Conservation (phyloP, 2,329 filamentous ascomycete species). For the Colletotrichum godetiae region DNA sequence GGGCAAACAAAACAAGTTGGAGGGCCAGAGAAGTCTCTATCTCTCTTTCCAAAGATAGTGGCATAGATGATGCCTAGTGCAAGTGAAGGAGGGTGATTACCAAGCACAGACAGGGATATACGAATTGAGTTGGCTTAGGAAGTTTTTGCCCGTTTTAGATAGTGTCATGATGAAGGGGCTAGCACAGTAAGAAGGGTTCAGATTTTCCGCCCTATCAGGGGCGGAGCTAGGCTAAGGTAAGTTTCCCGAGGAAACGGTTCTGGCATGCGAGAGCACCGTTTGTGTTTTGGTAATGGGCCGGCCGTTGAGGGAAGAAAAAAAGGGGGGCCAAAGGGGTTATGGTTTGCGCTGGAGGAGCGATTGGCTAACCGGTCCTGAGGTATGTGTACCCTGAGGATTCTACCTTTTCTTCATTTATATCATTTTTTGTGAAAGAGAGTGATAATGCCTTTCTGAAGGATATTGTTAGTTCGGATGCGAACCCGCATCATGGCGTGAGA, state of each 20-base stretch:
- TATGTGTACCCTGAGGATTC: not conserved
- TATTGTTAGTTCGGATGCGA: too few relatives aligned
- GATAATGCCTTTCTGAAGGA: not conserved
- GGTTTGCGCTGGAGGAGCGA: too few relatives aligned
- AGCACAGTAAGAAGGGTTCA: not conserved
- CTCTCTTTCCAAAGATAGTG: too few relatives aligned
- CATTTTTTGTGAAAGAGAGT: not conserved
- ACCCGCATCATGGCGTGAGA: not conserved
- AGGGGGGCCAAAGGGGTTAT: not conserved
- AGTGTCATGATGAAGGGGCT: not conserved
- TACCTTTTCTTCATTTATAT: not conserved
- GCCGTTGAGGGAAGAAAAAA: not conserved
- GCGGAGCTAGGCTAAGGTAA: not conserved
- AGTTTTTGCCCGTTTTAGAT: conserved; percentile 21
- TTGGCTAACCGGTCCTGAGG: too few relatives aligned
- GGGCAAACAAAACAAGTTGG: not conserved
- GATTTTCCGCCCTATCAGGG: not conserved
- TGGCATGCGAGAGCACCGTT: not conserved
- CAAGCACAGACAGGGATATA: not conserved
- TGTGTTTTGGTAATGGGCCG: not conserved
- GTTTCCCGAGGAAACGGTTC: conserved; percentile 1
- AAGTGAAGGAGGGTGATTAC: conserved; percentile 1
- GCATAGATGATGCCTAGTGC: not conserved
- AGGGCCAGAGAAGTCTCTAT: not conserved
- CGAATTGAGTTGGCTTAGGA: not conserved